Base-by-base conservation (phyloP, 768 basidiomycete genomes). In the Xerocomellus amylosporus region DNA sequence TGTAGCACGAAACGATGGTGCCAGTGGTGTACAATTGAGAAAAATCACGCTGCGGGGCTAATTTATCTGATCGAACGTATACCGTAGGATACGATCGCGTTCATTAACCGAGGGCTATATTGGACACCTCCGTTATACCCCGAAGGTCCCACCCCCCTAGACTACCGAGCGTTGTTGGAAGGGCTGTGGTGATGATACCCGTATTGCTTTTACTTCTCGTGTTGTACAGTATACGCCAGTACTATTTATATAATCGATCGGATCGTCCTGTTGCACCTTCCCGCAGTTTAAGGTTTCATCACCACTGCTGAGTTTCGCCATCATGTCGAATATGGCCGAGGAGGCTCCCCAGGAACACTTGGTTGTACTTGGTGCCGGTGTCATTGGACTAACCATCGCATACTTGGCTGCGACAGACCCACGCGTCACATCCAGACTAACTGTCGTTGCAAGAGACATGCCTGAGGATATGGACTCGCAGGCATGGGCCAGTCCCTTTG, bases 401-500 rank as follows among this genome's bases (percentile, higher is more conserved):
- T 74, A 73, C 36, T 40, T 63, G 34, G 68, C 70, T 22, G 52
- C 65, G 7, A 64, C 60, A 47, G 65, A 68, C 37, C 53, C 56
- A 37, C 46, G 55, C 38, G 46, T 40, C n/a, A 2, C 55, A 4
- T 63, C 66, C 51, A 56, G 20, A 15, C 38, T 73, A 6, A 71
- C 69, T 0, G 56, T 74, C 40, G 58, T 75, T 5, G 74, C 74
- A 44, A 63, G 73, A 50, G 74, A 75, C 51, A 73, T 75, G 67
- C 71, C 72, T 2, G 58, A 69, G 42, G 66, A 71, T 41, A 66
- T 63, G 59, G 68, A 69, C 42, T 79, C 77, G 4, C 76, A 77
- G 48, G 75, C 71, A 5, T 80, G 76, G 68, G 71, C 79, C 9
- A 79, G 76, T 50, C 80, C 80, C n/a, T 80, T 79, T 66, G 78